phyloP scores from a whole-genome alignment of 768 basidiomycete species.

The Lentinula edodes region DNA sequence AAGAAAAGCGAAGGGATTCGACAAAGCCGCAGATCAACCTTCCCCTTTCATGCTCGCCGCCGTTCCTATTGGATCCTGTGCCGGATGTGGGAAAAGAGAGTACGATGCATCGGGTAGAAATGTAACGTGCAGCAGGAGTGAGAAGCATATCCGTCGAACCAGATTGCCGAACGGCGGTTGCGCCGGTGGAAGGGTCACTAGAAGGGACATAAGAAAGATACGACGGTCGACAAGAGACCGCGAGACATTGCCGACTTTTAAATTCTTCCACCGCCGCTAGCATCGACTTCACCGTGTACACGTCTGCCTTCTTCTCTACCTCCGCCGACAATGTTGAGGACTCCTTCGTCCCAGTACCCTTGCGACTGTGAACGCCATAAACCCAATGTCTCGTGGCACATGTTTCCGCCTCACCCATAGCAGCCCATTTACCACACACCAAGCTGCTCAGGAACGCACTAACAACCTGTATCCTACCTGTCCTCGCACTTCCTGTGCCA shows the following conservation, averaged over 20 bases:
- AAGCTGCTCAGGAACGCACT: slow-evolving; percentile 70
- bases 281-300: slow-evolving; percentile 77
- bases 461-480: slow-evolving; percentile 74
- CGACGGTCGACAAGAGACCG: slow-evolving; percentile 72
- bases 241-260: slow-evolving; percentile 59
- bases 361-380: slow-evolving; percentile 40
- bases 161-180: slow-evolving; percentile 74
- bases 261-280: slow-evolving; percentile 58
- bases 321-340: slow-evolving; percentile 75
- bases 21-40: slow-evolving; percentile 9
- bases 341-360: slow-evolving; percentile 73
- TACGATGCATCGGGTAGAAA: slow-evolving; percentile 74
- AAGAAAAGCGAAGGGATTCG: slow-evolving; percentile 33
- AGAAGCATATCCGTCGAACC: slow-evolving; percentile 78
- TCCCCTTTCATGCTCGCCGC: slow-evolving; percentile 6
- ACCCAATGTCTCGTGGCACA: slow-evolving; percentile 78
- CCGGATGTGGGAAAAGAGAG: slow-evolving; percentile 74
- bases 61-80: slow-evolving; percentile 58
- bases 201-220: slow-evolving; percentile 77
- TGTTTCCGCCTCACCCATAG: slow-evolving; percentile 72
- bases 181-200: slow-evolving; percentile 19
- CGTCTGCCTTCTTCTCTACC: slow-evolving; percentile 66
- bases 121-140: slow-evolving; percentile 68
- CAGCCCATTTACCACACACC: slow-evolving; percentile 64
- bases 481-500: slow-evolving; percentile 71